phyloP scores from a whole-genome alignment of 768 basidiomycete species.

The Strobilomyces dryophilus region DNA sequence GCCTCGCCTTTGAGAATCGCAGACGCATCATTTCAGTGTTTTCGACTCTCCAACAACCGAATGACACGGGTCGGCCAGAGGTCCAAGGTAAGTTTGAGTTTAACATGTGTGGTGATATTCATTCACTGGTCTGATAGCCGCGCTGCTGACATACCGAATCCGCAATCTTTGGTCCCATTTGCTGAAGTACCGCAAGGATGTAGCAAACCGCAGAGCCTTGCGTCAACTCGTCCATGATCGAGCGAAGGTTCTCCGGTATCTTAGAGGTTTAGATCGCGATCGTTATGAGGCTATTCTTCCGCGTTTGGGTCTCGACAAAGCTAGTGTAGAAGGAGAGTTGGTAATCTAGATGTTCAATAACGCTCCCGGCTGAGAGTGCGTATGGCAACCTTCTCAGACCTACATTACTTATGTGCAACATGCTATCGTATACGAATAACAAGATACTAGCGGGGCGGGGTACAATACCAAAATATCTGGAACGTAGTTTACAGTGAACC shows the following conservation, averaged over 20 bases:
- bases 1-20: constrained; percentile 86
- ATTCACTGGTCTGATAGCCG: constrained; percentile 47
- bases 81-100: constrained; percentile 67
- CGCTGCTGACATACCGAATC: constrained; percentile 81
- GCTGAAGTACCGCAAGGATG: constrained; percentile 62
- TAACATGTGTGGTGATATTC: not conserved
- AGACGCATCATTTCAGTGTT: constrained; percentile 75
- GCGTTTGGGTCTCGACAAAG: constrained; percentile 71
- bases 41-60: constrained; percentile 61
- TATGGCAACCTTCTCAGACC: not conserved
- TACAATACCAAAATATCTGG: constrained; percentile 12
- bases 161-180: constrained; percentile 80
- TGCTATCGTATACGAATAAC: constrained; percentile 12
- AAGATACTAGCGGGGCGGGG: constrained; percentile 1
- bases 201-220: constrained; percentile 72
- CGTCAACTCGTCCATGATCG: constrained; percentile 77
- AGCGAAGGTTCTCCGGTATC: constrained; percentile 77
- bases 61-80: constrained; percentile 79
- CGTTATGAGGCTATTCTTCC: constrained; percentile 73
- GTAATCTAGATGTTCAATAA: constrained; percentile 45
- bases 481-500: constrained; percentile 17
- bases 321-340: constrained; percentile 87
- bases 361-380: too few species aligned
- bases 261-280: constrained; percentile 56
- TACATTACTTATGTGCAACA: constrained; percentile 1